Conservation (phyloP, 176 grass and related monocot species). For the Eremochloa ophiuroides region DNA sequence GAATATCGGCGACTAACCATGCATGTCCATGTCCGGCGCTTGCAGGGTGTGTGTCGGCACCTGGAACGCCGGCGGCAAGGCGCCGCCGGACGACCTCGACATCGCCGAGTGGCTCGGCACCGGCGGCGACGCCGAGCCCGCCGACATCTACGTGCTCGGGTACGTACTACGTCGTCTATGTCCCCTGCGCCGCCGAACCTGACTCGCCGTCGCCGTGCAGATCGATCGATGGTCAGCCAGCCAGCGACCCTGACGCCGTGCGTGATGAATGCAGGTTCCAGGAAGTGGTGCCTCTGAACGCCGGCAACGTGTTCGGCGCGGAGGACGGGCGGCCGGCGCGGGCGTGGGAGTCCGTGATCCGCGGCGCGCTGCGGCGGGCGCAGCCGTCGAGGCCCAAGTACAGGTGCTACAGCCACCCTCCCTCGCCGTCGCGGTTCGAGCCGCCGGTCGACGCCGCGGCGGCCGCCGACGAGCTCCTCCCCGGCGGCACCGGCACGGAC, state of each 20-base stretch:
- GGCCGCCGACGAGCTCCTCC: slow-evolving; percentile 39
- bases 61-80: slow-evolving; percentile 69
- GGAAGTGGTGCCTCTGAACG: slow-evolving; percentile 90
- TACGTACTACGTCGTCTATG: too few species aligned
- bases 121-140: slow-evolving; percentile 53
- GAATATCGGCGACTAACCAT: not conserved
- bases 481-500: slow-evolving; percentile 30
- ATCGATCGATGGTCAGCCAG: too few species aligned
- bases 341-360: slow-evolving; percentile 89
- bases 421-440: slow-evolving; percentile 74
- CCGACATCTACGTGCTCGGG: slow-evolving; percentile 89
- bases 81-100: slow-evolving; percentile 55
- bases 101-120: slow-evolving; percentile 62
- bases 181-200: too few species aligned
- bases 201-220: too few species aligned
- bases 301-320: slow-evolving; percentile 80
- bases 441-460: slow-evolving; percentile 6
- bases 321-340: slow-evolving; percentile 56
- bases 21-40: not conserved
- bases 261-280: slow-evolving; percentile 33
- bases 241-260: too few species aligned
- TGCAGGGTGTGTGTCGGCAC: slow-evolving; percentile 69
- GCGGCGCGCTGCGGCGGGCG: slow-evolving; percentile 44
- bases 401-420: slow-evolving; percentile 65
- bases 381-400: slow-evolving; percentile 39